phyloP scores from a whole-genome alignment of 2,329 filamentous ascomycete genomes.

The Arthrobotrys musiformis region DNA sequence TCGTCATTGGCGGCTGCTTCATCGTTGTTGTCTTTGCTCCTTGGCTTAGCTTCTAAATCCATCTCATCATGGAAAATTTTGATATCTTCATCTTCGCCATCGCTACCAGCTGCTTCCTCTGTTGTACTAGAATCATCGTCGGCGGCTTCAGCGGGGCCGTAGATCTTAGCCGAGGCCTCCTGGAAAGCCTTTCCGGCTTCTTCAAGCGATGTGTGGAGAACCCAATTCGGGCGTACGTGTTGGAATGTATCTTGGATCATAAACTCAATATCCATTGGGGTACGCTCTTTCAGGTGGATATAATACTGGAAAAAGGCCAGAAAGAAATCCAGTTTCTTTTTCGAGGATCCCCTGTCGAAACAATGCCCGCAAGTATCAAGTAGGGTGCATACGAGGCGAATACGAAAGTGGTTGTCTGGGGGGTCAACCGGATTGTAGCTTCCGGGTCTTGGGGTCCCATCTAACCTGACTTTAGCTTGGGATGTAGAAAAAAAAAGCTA shows the following conservation, averaged over 20 bases:
- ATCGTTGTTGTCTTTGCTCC: slow-evolving; percentile 66
- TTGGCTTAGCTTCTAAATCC: slow-evolving; percentile 62
- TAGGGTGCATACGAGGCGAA: slow-evolving; percentile 86
- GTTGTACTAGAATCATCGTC: slow-evolving; percentile 70
- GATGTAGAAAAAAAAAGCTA: slow-evolving; percentile 16
- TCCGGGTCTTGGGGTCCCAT: slow-evolving; percentile 82
- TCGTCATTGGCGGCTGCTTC: slow-evolving; percentile 59
- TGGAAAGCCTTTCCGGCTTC: slow-evolving; percentile 87
- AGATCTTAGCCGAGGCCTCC: slow-evolving; percentile 88
- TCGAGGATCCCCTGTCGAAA: slow-evolving; percentile 90
- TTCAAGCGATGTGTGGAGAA: slow-evolving; percentile 79
- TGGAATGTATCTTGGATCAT: slow-evolving; percentile 92
- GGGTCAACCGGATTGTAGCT: slow-evolving; percentile 81
- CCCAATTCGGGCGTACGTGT: slow-evolving; percentile 89
- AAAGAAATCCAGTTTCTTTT: slow-evolving; percentile 98
- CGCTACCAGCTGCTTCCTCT: slow-evolving; percentile 71
- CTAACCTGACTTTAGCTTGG: slow-evolving; percentile 63
- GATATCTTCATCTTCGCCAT: slow-evolving; percentile 71
- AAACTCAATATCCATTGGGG: slow-evolving; percentile 98
- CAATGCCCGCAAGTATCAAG: slow-evolving; percentile 96
- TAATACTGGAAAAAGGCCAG: slow-evolving; percentile 98
- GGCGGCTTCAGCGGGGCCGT: slow-evolving; percentile 82
- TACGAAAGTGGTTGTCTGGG: slow-evolving; percentile 94
- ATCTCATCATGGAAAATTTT: slow-evolving; percentile 67
- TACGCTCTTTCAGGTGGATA: slow-evolving; percentile 84